Conservation (phyloP, 768 basidiomycete genomes). For the Scleroderma citrinum region DNA sequence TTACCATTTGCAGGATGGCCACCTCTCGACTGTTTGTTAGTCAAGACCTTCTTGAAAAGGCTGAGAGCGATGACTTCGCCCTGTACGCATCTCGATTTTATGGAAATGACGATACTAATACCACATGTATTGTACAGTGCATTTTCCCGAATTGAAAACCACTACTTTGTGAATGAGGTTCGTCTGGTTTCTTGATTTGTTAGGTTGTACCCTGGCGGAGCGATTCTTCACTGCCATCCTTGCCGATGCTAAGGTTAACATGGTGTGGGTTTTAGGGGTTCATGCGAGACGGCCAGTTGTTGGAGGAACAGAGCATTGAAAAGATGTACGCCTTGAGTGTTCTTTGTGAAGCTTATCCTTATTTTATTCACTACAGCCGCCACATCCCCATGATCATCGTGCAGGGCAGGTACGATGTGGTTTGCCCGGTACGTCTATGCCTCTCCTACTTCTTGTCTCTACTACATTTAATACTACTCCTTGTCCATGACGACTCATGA, state of each 20-base stretch:
- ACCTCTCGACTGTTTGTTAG: slow-evolving; percentile 74
- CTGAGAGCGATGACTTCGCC: slow-evolving; percentile 69
- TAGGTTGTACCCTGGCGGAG: not conserved
- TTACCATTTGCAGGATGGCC: slow-evolving; percentile 53
- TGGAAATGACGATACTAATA: slow-evolving; percentile 2
- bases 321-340: slow-evolving; percentile 58
- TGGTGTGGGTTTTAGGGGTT: slow-evolving; percentile 55
- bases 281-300: slow-evolving; percentile 82
- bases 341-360: slow-evolving; percentile 2
- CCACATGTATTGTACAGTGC: slow-evolving; percentile 45
- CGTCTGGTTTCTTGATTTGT: slow-evolving; percentile 11
- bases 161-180: slow-evolving; percentile 82
- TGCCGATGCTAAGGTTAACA: no score
- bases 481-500: not conserved
- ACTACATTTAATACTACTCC: not conserved
- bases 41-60: slow-evolving; percentile 58
- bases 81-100: slow-evolving; percentile 41
- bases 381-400: slow-evolving; percentile 80
- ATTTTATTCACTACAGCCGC: slow-evolving; percentile 52
- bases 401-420: slow-evolving; percentile 85
- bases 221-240: not conserved
- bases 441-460: not conserved
- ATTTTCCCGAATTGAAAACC: slow-evolving; percentile 86
- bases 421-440: slow-evolving; percentile 63
- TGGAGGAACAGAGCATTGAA: slow-evolving; percentile 78